Evolutionary conservation across 1,139 yeast genomes (phyloP).

Genomic region (Hyphopichia burtonii): DNA sequence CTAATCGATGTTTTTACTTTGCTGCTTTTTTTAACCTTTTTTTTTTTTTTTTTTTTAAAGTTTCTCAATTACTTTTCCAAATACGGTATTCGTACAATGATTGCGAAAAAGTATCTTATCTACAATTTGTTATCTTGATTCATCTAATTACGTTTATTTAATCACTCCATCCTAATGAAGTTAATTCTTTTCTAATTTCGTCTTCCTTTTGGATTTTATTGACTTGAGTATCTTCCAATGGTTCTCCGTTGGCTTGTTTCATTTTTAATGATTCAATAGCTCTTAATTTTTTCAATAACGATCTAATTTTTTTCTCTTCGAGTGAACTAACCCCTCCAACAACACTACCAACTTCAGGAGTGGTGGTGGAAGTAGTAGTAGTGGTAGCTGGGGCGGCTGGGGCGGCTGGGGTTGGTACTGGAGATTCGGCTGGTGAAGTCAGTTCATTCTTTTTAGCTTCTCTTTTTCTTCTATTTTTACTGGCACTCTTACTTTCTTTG

Average conservation of each 20-base stretch:
- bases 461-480: constrained; percentile 77
- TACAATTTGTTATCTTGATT: too few species aligned
- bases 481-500: constrained; percentile 60
- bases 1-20: background rate
- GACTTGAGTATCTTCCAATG: constrained; percentile 88
- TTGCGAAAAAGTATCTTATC: too few species aligned
- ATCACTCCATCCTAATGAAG: constrained; percentile 68
- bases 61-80: constrained; percentile 2
- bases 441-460: constrained; percentile 53
- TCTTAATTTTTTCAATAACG: constrained; percentile 85
- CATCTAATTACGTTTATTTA: constrained; percentile 9
- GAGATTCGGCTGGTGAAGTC: constrained; percentile 9
- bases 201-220: constrained; percentile 86
- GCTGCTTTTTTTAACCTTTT: background rate
- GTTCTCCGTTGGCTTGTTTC: constrained; percentile 82
- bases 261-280: constrained; percentile 89
- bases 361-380: constrained; percentile 12
- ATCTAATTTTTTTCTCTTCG: constrained; percentile 91
- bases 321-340: constrained; percentile 64
- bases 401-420: constrained; percentile 10
- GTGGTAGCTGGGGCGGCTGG: constrained; percentile 11
- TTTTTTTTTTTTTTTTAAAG: background rate
- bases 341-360: constrained; percentile 28
- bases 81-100: background rate
- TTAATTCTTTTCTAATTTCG: constrained; percentile 71